Evolutionary conservation across 192 early-diverging fungal species (phyloP), one percentile per base, ranked within the genome.

Genomic region (Umbelopsis sp.): DNA sequence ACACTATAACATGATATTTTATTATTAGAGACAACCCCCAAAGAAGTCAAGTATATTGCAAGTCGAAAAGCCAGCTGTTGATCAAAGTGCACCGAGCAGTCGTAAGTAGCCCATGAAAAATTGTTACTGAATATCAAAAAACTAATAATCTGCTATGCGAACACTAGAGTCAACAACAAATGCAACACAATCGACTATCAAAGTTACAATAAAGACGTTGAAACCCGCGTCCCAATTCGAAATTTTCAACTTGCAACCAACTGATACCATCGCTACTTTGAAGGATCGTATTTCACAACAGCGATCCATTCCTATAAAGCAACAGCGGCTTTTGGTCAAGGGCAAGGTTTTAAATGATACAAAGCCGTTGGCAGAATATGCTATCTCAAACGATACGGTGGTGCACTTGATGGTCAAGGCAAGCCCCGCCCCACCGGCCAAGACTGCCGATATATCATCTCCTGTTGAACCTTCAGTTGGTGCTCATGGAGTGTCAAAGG

Each of bases 311-410:
- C 67, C 78, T 7, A 58, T 67, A 2, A 55, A 64, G 7, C 74
- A 80, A 16, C 88, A 89, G 67, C 82, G 88, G 27, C 70, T 89
- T 23, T 79, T 89, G 52, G 71, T 89, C 27, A 87, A 84, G 51
- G 88, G 88, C 22, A 89, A 89, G 66, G 80, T 82, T 3, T 73
- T 89, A 46, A 37, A 76, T 5, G 88, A 89, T 70, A 80, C 67
- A 49, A 86, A 85, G 58, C 67, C 71, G n/a, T 64, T 89, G 55
- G 66, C 48, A 4, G 87, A 89, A 23, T 85, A 87, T 58, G 72
- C 71, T 9, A 50, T 89, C 21, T 68, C 55, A 5, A 46, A 81
- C 16, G 85, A 74, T 37, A 79, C 78, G 2, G 69, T 74, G 11
- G 66, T 88, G 4, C 85, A 86, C 72, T 71, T 87, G 46, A 83